Evolutionary conservation across 2,329 filamentous ascomycete genomes (phyloP).

Genomic region (Talaromyces amestolkiae): DNA sequence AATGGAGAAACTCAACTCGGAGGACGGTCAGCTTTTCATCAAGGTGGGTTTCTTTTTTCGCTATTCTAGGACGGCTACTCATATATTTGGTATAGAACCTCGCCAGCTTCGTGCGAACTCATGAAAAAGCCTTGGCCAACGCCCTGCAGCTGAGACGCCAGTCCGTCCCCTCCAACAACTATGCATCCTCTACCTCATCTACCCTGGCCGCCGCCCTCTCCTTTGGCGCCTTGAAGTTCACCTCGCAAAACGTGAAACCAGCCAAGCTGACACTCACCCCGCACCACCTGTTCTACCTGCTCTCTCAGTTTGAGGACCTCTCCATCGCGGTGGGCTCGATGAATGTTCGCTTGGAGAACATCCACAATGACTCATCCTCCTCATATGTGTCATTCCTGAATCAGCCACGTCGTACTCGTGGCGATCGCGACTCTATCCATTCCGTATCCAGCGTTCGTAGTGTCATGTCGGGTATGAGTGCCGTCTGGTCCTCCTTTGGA

Average conservation of each 20-base stretch:
- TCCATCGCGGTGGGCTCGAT: conserved; percentile 88
- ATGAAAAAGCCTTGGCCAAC: conserved; percentile 96
- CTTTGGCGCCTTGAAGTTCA: conserved; percentile 78
- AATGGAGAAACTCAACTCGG: conserved; percentile 51
- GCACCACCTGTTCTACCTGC: conserved; percentile 93
- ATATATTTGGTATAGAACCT: conserved; percentile 66
- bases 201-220: conserved; percentile 80
- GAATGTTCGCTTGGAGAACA: conserved; percentile 92
- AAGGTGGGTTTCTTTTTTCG: conserved; percentile 36
- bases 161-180: conserved; percentile 59
- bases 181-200: conserved; percentile 67
- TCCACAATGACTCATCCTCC: conserved; percentile 81
- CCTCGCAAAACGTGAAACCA: conserved; percentile 80
- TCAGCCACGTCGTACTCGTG: conserved; percentile 73
- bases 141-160: conserved; percentile 80
- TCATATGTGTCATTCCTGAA: conserved; percentile 94
- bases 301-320: conserved; percentile 92
- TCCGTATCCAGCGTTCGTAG: conserved; percentile 96
- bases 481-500: conserved; percentile 85
- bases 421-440: conserved; percentile 86
- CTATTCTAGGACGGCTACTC: not conserved
- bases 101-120: conserved; percentile 90
- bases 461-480: conserved; percentile 95
- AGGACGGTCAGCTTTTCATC: conserved; percentile 51
- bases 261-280: conserved; percentile 90